Conservation (phyloP, 2,329 filamentous ascomycete species). For the Harringtonia aguacate region DNA sequence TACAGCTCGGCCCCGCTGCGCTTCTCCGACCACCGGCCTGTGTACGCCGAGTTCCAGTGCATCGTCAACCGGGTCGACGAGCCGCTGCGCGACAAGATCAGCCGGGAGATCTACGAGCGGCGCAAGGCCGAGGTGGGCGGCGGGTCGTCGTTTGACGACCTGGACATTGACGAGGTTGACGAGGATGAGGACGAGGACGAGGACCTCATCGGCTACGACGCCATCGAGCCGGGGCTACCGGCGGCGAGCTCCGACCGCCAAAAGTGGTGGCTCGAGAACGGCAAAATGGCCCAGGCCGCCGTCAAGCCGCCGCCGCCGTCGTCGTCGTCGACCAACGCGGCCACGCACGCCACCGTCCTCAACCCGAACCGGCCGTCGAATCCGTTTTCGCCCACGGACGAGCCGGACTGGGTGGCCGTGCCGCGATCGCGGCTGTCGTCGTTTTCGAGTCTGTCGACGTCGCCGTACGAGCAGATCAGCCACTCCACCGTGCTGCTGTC, state of each 20-base stretch:
- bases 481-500: constrained; percentile 34
- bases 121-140: constrained; percentile 57
- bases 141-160: too few relatives aligned
- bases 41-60: constrained; percentile 83
- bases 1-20: constrained; percentile 75
- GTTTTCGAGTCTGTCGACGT: constrained; percentile 46
- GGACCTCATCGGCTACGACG: constrained; percentile 70
- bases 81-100: constrained; percentile 57
- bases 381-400: constrained; percentile 63
- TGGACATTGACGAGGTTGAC: too few relatives aligned
- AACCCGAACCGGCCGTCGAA: constrained; percentile 71
- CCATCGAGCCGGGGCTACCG: constrained; percentile 67
- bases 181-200: constrained; percentile 60
- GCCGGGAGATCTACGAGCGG: constrained; percentile 62
- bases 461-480: constrained; percentile 47
- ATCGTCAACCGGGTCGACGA: constrained; percentile 74
- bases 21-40: constrained; percentile 94
- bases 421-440: constrained; percentile 44
- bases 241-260: constrained; percentile 57
- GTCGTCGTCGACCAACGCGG: constrained; percentile 38
- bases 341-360: constrained; percentile 44
- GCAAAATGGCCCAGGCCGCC: constrained; percentile 63
- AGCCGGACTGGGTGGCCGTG: constrained; percentile 75
- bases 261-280: constrained; percentile 62
- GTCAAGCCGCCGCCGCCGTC: constrained; percentile 50